These are phyloP conservation scores for Collybia sp. DNA, from an alignment of 768 basidiomycete species.

Conservation along the genomic window DNA sequence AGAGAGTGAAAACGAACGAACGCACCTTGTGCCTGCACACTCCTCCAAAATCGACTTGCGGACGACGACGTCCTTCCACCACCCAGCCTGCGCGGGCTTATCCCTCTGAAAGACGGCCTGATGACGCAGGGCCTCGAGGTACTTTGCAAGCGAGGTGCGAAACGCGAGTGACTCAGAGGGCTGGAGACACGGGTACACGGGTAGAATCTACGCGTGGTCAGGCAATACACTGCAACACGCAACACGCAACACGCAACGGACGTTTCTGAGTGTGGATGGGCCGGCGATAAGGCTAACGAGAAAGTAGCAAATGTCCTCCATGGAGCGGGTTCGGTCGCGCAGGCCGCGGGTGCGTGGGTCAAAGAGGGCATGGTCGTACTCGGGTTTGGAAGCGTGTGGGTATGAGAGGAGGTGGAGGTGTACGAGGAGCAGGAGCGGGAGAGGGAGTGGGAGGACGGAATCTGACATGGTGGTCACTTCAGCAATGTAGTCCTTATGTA, in stretches of 20 bases:
- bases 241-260: too few species aligned
- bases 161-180: slow-evolving; percentile 51
- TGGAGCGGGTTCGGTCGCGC: slow-evolving; percentile 43
- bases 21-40: slow-evolving; percentile 45
- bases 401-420: slow-evolving; percentile 52
- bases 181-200: slow-evolving; percentile 46
- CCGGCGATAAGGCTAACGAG: slow-evolving; percentile 40
- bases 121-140: slow-evolving; percentile 43
- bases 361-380: slow-evolving; percentile 48
- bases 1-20: neutral
- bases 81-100: slow-evolving; percentile 23
- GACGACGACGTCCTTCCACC: slow-evolving; percentile 57
- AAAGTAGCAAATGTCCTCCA: slow-evolving; percentile 51
- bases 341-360: slow-evolving; percentile 37
- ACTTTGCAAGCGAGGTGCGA: slow-evolving; percentile 45
- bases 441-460: slow-evolving; percentile 25
- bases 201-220: slow-evolving; percentile 29
- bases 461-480: slow-evolving; percentile 17
- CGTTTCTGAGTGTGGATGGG: neutral
- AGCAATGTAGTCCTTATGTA: too few species aligned
- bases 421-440: slow-evolving; percentile 42
- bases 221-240: too few species aligned
- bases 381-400: slow-evolving; percentile 39
- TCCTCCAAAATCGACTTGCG: slow-evolving; percentile 53
- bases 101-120: slow-evolving; percentile 20